Base-by-base conservation (phyloP, 1,284 basidiomycete genomes). In the Tilletia indica region DNA sequence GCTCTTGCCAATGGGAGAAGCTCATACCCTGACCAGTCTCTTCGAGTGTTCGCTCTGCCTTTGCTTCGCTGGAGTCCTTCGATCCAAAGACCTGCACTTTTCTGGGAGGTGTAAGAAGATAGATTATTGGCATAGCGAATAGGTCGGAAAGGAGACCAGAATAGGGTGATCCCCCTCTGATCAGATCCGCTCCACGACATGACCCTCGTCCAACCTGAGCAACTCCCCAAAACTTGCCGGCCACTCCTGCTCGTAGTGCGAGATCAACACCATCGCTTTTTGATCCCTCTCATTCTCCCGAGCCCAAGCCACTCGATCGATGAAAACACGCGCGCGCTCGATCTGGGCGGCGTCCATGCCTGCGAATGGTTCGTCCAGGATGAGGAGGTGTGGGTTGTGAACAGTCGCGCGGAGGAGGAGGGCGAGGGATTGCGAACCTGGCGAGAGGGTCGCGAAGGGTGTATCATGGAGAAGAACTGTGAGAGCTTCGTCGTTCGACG, bases 321-420 rank as follows among this genome's bases (percentile, higher is more conserved):
- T 54, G 36, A 73, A 83, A 1, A 61, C 68, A 3, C 80, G 73
- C 8, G 73, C 72, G 5, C 75, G 70, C 42, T 75, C 71, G 0
- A 78, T 73, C 68, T 83, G 81, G 21, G 63, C 34, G 11, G 70
- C 56, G 61, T 79, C 77, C 82, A 83, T 82, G 5, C 81, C 81
- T 39, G 83, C 82, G 70, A 84, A 84, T 36, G 82, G 80, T 67
- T 84, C 82, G 71, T 84, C 82, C 4, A 84, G 73, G 8, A 84
- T 77, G 8, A 84, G 69, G 6, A 84, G 61, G 11, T 51, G 16
- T 0, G 82, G 82, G 11, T 75, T 69, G 9, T 76, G 76, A 19
- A 84, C 80, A 21, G 82, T 48, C 1, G 81, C 78, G 1, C 82
- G 73, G 16, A 83, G 69, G 42, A 84, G 77, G 12, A 83, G 74